Evolutionary conservation across 2,329 filamentous ascomycete genomes (phyloP), one percentile per base, ranked within the genome.

Genomic region (Lachnellula willkommii): DNA sequence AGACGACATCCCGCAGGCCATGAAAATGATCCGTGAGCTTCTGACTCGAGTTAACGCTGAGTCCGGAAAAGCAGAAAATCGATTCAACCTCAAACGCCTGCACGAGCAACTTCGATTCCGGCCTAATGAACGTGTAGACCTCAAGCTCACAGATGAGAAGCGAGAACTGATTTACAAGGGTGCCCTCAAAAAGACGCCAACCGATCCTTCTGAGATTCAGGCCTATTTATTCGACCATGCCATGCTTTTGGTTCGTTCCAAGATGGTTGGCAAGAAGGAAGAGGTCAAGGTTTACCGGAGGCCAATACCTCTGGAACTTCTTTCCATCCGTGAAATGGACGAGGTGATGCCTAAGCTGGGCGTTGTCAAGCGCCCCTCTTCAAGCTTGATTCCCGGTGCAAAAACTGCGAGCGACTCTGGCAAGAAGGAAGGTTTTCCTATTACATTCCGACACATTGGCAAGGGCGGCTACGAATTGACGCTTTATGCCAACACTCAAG

Each of bases 151-250:
- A 0, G 94, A 99, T 66, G 91, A 96, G 65, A 89, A 89, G 53
- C 88, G 94, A 57, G 91, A 96, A 71, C 78, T 99, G 65, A 84
- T 99, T 60, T 96, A 93, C 75, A 99, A 97, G 77, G 92, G 90
- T 67, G 85, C 85, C 59, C 82, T 99, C 72, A 97, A 96, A 77
- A 97, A 97, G 76, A 84, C 86, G 4, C 88, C 92, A 0, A 92
- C 89, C 0, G 92, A 96, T 69, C 87, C 84, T 47, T 84, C 88
- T 1, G 93, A 97, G 66, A 93, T 99, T 46, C 94, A 91, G 20
- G 92, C 90, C 15, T 99, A 95, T 75, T 79, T 99, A 24, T 96
- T 99, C 69, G 94, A 99, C 68, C 94, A 99, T 70, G 93, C 94
- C 3, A 87, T 99, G 52, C 79, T 99, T 37, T 80, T 99, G 42